A percentile compares a stretch with the other conserved stretches of the same genome.
Conservation (phyloP, 495 filamentous ascomycete species). For the Penicillium dipodomyicola region DNA sequence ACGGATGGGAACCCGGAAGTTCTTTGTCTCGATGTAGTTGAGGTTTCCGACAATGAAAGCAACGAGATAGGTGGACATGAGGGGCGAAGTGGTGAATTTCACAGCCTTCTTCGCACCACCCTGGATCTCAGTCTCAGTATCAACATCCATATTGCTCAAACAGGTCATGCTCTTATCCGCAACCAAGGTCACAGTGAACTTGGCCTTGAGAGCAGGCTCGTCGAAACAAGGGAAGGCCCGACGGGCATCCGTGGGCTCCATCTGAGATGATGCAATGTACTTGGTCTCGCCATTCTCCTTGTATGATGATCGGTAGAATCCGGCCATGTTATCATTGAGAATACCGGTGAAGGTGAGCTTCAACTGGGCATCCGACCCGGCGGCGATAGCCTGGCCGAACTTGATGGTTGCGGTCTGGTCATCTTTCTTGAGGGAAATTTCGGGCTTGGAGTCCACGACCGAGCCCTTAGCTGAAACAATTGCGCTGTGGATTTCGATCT, state of each 20-base stretch:
- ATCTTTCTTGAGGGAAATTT: slow-evolving; percentile 56
- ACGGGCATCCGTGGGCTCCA: slow-evolving; percentile 65
- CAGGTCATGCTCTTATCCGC: slow-evolving; percentile 62
- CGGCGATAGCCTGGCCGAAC: slow-evolving; percentile 55
- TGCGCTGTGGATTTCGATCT: slow-evolving; percentile 79
- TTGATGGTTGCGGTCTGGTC: slow-evolving; percentile 59
- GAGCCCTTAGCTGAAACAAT: slow-evolving; percentile 53
- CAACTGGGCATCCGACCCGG: slow-evolving; percentile 58
- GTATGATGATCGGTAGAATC: slow-evolving; percentile 67
- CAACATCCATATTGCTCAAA: slow-evolving; percentile 69
- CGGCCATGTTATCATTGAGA: slow-evolving; percentile 67
- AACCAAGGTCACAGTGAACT: slow-evolving; percentile 63
- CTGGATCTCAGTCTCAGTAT: slow-evolving; percentile 53
- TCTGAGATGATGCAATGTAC: slow-evolving; percentile 64
- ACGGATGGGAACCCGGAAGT: slow-evolving; percentile 63
- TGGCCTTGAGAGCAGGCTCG: slow-evolving; percentile 67
- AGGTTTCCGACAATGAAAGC: slow-evolving; percentile 68
- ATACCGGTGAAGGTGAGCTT: slow-evolving; percentile 60
- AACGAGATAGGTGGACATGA: slow-evolving; percentile 69
- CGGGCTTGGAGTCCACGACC: slow-evolving; percentile 51
- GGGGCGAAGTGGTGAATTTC: slow-evolving; percentile 63
- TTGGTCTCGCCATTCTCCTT: slow-evolving; percentile 56
- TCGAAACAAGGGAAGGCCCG: slow-evolving; percentile 70
- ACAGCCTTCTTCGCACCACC: slow-evolving; percentile 59
- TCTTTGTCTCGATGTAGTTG: slow-evolving; percentile 61